Conservation (phyloP, 768 basidiomycete genomes). For the Tricholoma sp. region DNA sequence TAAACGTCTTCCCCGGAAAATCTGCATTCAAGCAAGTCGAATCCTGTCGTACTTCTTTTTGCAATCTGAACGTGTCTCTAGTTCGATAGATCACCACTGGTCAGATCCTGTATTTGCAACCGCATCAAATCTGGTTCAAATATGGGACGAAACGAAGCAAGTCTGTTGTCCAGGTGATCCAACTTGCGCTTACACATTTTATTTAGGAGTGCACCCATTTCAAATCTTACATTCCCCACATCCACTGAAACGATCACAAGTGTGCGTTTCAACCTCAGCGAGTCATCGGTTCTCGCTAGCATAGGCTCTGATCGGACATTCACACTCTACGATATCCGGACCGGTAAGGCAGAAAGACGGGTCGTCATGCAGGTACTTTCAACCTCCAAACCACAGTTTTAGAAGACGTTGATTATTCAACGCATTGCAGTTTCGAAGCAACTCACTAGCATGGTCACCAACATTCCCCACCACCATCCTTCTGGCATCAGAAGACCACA, state of each 20-base stretch:
- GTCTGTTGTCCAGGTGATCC: constrained; percentile 14
- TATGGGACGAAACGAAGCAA: constrained; percentile 98
- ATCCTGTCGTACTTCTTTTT: background rate
- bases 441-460: constrained; percentile 92
- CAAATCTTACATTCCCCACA: constrained; percentile 82
- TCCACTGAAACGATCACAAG: constrained; percentile 85
- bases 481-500: constrained; percentile 98
- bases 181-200: constrained; percentile 2
- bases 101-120: constrained; percentile 90
- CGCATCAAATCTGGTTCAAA: constrained; percentile 87
- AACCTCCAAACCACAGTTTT: no score
- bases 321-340: constrained; percentile 93
- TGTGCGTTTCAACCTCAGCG: constrained; percentile 91
- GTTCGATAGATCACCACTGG: constrained; percentile 92
- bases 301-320: constrained; percentile 95
- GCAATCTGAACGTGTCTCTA: constrained; percentile 24
- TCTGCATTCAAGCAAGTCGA: constrained; percentile 79
- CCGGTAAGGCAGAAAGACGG: constrained; percentile 90
- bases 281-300: constrained; percentile 91
- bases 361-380: constrained; percentile 78
- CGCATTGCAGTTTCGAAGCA: constrained; percentile 68
- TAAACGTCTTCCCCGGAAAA: constrained; percentile 81
- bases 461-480: constrained; percentile 89
- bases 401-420: no score
- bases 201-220: constrained; percentile 73